Conservation (phyloP, 202 grass and related monocot species). For the Zoysia matrella region DNA sequence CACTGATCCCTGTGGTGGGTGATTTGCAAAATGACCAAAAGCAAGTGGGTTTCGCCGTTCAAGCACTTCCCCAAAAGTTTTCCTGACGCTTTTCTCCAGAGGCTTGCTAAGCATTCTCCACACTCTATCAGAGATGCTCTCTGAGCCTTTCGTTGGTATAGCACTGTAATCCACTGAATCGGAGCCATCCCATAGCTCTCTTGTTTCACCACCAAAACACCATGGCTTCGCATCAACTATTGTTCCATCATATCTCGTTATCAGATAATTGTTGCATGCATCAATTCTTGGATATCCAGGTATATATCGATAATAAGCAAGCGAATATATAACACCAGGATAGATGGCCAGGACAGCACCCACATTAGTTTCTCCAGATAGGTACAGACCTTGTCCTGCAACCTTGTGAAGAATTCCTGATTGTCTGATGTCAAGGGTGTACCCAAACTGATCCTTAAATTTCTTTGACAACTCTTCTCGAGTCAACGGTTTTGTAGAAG, state of each 20-base stretch:
- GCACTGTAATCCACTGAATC: slow-evolving; percentile 43
- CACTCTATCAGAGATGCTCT: slow-evolving; percentile 59
- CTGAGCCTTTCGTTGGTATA: slow-evolving; percentile 32
- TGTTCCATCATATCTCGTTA: slow-evolving; percentile 89
- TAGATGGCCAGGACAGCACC: slow-evolving; percentile 87
- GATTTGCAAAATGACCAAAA: slow-evolving; percentile 91
- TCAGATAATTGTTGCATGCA: slow-evolving; percentile 77
- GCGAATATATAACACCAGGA: slow-evolving; percentile 90
- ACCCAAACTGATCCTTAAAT: slow-evolving; percentile 64
- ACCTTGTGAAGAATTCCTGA: slow-evolving; percentile 90
- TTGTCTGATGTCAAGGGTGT: slow-evolving; percentile 70
- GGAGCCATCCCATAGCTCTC: slow-evolving; percentile 78
- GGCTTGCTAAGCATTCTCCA: slow-evolving; percentile 90
- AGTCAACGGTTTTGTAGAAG: slow-evolving; percentile 65
- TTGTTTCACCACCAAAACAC: slow-evolving; percentile 62
- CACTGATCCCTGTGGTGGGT: slow-evolving; percentile 65
- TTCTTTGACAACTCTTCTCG: slow-evolving; percentile 61
- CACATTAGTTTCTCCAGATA: slow-evolving; percentile 67
- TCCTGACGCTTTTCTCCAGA: slow-evolving; percentile 50
- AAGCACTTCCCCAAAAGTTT: slow-evolving; percentile 63
- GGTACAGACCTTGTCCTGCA: slow-evolving; percentile 82
- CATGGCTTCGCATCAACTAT: slow-evolving; percentile 90
- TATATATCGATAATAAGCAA: slow-evolving; percentile 91
- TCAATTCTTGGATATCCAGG: slow-evolving; percentile 93
- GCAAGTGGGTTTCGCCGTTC: slow-evolving; percentile 90